Percentiles rank a stretch among this genome's conserved stretches.
Conservation (phyloP, 2,329 filamentous ascomycete species). For the Penicillium sp. region DNA sequence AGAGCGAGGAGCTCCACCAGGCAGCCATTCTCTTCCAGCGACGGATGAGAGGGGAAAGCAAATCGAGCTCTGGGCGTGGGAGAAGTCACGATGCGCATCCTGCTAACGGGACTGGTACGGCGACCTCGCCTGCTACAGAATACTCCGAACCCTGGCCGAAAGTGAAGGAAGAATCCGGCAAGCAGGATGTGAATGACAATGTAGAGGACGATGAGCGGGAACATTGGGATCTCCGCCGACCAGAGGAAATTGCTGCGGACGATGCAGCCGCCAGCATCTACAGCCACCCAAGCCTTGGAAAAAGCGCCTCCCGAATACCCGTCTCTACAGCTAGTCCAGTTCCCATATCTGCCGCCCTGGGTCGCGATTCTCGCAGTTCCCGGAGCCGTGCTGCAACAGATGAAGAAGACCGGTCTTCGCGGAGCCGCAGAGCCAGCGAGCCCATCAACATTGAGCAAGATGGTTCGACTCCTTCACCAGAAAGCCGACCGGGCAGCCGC, state of each 20-base stretch:
- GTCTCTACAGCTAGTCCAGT: conserved; percentile 70
- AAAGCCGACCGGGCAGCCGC: conserved; percentile 28
- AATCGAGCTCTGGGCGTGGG: conserved; percentile 29
- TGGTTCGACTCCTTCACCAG: conserved; percentile 22
- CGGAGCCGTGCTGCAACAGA: conserved; percentile 53
- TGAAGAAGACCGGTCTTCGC: conserved; percentile 53
- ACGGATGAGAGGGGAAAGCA: conserved; percentile 30
- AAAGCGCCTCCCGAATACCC: conserved; percentile 71
- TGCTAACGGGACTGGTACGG: conserved; percentile 21
- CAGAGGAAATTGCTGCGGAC: conserved; percentile 64
- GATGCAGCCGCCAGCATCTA: conserved; percentile 41
- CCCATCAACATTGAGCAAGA: conserved; percentile 24
- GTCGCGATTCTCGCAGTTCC: conserved; percentile 60
- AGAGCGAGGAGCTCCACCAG: conserved; percentile 44
- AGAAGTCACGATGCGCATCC: conserved; percentile 32
- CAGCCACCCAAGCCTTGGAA: conserved; percentile 47
- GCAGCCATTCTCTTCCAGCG: conserved; percentile 39
- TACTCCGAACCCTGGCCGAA: conserved; percentile 30
- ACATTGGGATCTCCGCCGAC: conserved; percentile 63
- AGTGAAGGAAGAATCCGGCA: conserved; percentile 32
- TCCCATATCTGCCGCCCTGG: conserved; percentile 54
- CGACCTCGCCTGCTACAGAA: conserved; percentile 23
- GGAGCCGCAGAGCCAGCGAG: conserved; percentile 55
- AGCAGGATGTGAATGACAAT: conserved; percentile 34
- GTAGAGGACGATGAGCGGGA: conserved; percentile 39